These are phyloP conservation scores for Pilobolus umbonatus DNA, from an alignment of 192 early-diverging fungal genomes.

Conservation along the genomic window DNA sequence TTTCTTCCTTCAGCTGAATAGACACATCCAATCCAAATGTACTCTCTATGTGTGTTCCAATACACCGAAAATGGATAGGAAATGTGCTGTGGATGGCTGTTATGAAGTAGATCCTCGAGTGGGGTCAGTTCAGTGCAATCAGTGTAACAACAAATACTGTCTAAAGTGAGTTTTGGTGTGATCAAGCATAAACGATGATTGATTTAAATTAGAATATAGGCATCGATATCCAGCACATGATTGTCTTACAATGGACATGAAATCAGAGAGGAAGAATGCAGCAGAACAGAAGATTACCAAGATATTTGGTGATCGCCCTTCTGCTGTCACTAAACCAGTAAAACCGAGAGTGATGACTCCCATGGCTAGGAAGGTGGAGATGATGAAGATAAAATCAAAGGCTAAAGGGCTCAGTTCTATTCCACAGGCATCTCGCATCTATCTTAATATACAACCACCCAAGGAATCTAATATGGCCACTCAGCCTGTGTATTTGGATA, in stretches of 20 bases:
- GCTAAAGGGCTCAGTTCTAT: slow-evolving; percentile 11
- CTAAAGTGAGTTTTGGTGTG: background rate
- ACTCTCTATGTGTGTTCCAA: background rate
- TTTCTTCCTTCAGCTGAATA: background rate
- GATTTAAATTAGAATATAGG: slow-evolving; percentile 3
- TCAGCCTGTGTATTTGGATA: slow-evolving; percentile 7
- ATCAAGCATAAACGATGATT: background rate
- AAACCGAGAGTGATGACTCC: background rate
- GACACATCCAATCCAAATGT: slow-evolving; percentile 7
- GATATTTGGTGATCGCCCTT: background rate
- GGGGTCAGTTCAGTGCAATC: slow-evolving; percentile 12
- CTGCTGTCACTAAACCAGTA: background rate
- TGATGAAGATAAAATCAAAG: slow-evolving; percentile 18
- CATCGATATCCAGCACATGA: slow-evolving; percentile 7
- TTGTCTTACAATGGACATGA: background rate
- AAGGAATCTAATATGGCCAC: background rate
- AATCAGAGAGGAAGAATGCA: slow-evolving; percentile 3
- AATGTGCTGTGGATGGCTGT: slow-evolving; percentile 5
- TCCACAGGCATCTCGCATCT: background rate
- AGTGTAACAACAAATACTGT: slow-evolving; percentile 3
- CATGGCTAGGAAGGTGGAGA: background rate
- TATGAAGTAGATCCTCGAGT: slow-evolving; percentile 13
- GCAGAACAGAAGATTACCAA: slow-evolving; percentile 9
- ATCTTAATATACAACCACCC: slow-evolving; percentile 8
- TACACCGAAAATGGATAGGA: background rate